These are phyloP conservation scores for Ploettnerulaceae sp. DNA, from an alignment of 2,329 filamentous ascomycete genomes.

Conservation along the genomic window DNA sequence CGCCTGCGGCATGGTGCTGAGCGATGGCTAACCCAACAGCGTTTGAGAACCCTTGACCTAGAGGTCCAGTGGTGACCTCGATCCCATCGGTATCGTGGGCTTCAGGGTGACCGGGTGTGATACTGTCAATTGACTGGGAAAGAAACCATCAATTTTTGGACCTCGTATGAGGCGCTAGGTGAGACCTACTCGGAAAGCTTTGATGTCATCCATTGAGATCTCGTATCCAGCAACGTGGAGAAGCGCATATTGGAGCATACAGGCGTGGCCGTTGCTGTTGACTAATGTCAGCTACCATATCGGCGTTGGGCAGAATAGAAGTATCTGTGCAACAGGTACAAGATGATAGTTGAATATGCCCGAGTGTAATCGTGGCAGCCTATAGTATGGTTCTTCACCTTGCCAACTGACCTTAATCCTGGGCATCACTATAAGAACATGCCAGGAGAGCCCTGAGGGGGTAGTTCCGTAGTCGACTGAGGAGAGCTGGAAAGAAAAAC, in stretches of 20 bases:
- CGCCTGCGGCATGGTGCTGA: slow-evolving; percentile 82
- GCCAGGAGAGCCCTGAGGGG: too few relatives aligned
- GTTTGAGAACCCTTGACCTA: slow-evolving; percentile 95
- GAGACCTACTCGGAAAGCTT: slow-evolving; percentile 84
- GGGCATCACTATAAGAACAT: too few relatives aligned
- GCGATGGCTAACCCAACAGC: slow-evolving; percentile 97
- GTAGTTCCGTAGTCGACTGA: too few relatives aligned
- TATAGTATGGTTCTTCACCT: too few relatives aligned
- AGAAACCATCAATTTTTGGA: not conserved
- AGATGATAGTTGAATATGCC: too few relatives aligned
- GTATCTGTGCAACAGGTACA: too few relatives aligned
- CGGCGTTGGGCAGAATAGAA: too few relatives aligned
- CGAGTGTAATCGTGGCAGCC: too few relatives aligned
- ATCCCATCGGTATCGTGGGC: slow-evolving; percentile 93
- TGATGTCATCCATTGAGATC: slow-evolving; percentile 83
- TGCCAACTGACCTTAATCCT: too few relatives aligned
- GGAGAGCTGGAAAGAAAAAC: not conserved
- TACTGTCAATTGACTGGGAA: slow-evolving; percentile 54
- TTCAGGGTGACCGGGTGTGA: slow-evolving; percentile 94
- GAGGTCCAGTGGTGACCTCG: slow-evolving; percentile 96
- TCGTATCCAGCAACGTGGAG: slow-evolving; percentile 94
- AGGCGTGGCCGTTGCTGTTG: slow-evolving; percentile 92
- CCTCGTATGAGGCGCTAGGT: not conserved
- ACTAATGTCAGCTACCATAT: not conserved
- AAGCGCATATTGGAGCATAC: slow-evolving; percentile 98